Base-by-base conservation (phyloP, 139 green algal species). In the Volvox reticuliferus region DNA sequence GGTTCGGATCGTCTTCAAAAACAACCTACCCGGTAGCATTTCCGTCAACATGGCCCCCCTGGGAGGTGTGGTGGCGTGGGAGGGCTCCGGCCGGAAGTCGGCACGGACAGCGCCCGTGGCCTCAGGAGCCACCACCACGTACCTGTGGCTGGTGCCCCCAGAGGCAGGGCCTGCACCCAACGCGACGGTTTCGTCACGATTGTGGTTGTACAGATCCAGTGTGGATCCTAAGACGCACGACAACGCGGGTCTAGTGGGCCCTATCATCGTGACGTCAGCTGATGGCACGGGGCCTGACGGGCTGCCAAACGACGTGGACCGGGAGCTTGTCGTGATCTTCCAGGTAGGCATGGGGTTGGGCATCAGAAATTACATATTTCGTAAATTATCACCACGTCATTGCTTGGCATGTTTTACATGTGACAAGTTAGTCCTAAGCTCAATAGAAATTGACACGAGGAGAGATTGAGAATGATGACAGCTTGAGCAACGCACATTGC, bases 191-290 rank as follows among this genome's bases (percentile, higher is more conserved):
- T 24, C 30, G 0, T 32, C 12, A 22, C 73, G 86, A 18, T 28
- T 90, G 55, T 90, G 86, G 86, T 18, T 90, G 86, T 91, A 91
- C 82, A 86, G 92, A 35, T 93, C 73, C 65, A 91, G 26, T 14
- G 88, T 96, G 6, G 89, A 97, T 77, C 75, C 89, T 9, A 28
- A 61, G 62, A 21, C 16, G 22, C 87, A 96, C 78, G 94, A 92
- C 88, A 95, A 96, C 37, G 88, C 94, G 28, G 95, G 95, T 33
- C 94, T 97, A 68, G 3, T 95, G 0, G 95, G 95, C 18, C 89
- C 92, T 14, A 86, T 97, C 36, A 95, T 97, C 30, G 83, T 97
- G n/a, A 94, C 93, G 28, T 55, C 82, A 28, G 92, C 91, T 22
- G 92, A 62, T 16, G 19, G 73, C 18, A 91, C 91, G 14, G 61